These are phyloP conservation scores for Colletotrichum sp. DNA, from an alignment of 2,329 filamentous ascomycete genomes.

Conservation along the genomic window DNA sequence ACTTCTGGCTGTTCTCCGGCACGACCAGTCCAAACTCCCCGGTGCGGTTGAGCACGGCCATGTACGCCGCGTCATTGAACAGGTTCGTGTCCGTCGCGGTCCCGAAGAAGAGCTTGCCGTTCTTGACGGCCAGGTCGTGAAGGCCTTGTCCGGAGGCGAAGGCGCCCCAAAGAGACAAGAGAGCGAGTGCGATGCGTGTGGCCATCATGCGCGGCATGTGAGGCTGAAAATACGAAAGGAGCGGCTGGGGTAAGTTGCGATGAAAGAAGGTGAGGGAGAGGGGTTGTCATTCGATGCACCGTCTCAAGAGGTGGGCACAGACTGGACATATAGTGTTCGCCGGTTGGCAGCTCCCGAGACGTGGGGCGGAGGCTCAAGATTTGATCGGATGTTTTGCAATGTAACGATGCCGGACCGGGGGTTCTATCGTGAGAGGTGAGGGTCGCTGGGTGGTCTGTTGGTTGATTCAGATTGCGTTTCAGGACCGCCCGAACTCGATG, in stretches of 20 bases:
- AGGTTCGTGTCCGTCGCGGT: constrained; percentile 63
- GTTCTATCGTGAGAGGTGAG: neutral
- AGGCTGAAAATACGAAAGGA: neutral
- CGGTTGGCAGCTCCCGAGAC: neutral
- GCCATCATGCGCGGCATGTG: neutral
- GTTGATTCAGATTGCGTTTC: constrained; percentile 7
- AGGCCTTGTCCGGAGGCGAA: constrained; percentile 38
- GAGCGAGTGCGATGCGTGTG: neutral
- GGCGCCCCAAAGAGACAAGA: neutral
- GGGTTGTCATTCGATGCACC: neutral
- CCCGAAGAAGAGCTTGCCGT: constrained; percentile 65
- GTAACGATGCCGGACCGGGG: neutral
- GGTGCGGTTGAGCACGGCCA: constrained; percentile 55
- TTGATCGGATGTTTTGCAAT: neutral
- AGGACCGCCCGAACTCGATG: neutral
- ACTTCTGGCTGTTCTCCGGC: constrained; percentile 65
- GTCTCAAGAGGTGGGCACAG: neutral
- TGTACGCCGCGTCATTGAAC: constrained; percentile 54
- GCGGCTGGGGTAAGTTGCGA: neutral
- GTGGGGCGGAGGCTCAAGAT: neutral
- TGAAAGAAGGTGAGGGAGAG: neutral
- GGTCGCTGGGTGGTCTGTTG: neutral
- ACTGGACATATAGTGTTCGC: neutral
- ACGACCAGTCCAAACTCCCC: constrained; percentile 68
- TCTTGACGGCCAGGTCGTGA: constrained; percentile 53